These are phyloP conservation scores for Penicillium cinerascens DNA, from an alignment of 495 filamentous ascomycete genomes.

Conservation along the genomic window DNA sequence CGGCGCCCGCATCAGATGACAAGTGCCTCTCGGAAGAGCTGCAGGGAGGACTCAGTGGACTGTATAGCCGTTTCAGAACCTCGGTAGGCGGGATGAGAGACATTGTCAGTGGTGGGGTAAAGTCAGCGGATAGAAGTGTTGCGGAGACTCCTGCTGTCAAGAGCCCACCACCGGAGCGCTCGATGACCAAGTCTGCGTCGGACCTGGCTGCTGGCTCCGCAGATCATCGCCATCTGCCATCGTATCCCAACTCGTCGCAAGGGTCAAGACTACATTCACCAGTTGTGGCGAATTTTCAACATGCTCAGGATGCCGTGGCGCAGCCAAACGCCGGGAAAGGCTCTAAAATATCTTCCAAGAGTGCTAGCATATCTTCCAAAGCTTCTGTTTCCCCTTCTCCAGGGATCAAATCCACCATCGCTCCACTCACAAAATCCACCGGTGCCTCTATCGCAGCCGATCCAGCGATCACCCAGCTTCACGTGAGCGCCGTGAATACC, in stretches of 20 bases:
- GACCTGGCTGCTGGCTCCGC: constrained; percentile 18
- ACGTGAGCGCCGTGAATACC: constrained; percentile 52
- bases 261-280: constrained; percentile 45
- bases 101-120: constrained; percentile 41
- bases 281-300: constrained; percentile 28
- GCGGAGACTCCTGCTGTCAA: constrained; percentile 24
- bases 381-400: constrained; percentile 45
- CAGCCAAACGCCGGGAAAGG: constrained; percentile 41
- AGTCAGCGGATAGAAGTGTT: constrained; percentile 33
- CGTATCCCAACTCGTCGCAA: constrained; percentile 31
- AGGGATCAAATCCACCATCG: constrained; percentile 30
- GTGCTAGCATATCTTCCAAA: constrained; percentile 52
- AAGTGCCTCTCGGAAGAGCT: constrained; percentile 68
- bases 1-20: constrained; percentile 54
- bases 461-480: constrained; percentile 51
- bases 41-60: constrained; percentile 77
- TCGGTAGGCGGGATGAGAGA: constrained; percentile 72
- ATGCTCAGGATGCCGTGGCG: constrained; percentile 31
- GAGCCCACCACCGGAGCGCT: constrained; percentile 28
- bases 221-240: constrained; percentile 21
- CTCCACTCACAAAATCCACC: constrained; percentile 48
- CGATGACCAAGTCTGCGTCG: constrained; percentile 24
- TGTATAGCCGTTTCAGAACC: constrained; percentile 78
- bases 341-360: constrained; percentile 54
- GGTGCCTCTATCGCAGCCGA: constrained; percentile 33